phyloP scores from a whole-genome alignment of 1,284 basidiomycete species.

The Meripilus lineatus region DNA sequence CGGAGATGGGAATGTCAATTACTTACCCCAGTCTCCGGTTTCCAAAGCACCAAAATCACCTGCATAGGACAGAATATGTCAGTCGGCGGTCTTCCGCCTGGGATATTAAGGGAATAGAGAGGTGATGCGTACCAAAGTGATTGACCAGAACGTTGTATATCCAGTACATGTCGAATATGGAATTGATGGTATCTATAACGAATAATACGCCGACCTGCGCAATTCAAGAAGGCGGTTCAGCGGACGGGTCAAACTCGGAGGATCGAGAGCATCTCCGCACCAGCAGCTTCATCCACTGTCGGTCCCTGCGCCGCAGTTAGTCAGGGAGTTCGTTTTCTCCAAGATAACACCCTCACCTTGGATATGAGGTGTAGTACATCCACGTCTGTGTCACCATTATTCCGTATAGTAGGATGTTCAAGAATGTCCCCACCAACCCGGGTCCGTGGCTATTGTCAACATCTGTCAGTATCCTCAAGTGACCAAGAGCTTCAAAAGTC shows the following conservation, averaged over 20 bases:
- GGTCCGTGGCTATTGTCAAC: conserved; percentile 31
- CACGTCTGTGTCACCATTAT: conserved; percentile 38
- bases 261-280: conserved; percentile 18
- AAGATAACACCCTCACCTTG: conserved; percentile 23
- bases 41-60: conserved; percentile 21
- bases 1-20: neutral
- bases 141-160: conserved; percentile 31
- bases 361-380: conserved; percentile 35
- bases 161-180: conserved; percentile 34
- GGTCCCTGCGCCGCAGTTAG: conserved; percentile 20
- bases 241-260: neutral
- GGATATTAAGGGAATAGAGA: neutral
- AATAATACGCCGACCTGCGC: conserved; percentile 31
- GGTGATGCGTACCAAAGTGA: conserved; percentile 30
- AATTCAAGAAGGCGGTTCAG: neutral
- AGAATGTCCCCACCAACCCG: conserved; percentile 34
- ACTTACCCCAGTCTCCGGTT: conserved; percentile 29
- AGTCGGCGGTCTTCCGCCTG: neutral
- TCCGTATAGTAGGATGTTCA: conserved; percentile 37
- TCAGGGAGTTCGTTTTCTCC: neutral
- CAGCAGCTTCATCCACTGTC: conserved; percentile 30
- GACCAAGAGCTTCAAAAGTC: neutral
- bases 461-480: neutral
- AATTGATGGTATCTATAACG: conserved; percentile 34
- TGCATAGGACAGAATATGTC: conserved; percentile 11